Evolutionary conservation across 805 yeast genomes (phyloP), one percentile per base, ranked within the genome.

Genomic region (Starmerella geochares): DNA sequence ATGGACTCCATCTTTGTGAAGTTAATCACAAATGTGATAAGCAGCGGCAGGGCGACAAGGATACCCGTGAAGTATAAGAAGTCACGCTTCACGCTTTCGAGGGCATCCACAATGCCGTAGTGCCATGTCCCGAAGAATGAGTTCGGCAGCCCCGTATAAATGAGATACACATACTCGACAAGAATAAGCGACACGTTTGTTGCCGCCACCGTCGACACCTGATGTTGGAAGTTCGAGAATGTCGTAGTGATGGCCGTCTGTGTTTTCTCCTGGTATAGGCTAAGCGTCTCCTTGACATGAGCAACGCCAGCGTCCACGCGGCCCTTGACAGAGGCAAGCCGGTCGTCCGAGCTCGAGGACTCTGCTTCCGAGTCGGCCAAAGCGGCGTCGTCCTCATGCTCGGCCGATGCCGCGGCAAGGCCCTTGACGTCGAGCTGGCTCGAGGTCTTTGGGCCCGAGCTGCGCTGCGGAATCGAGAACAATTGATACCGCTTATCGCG

Each of bases 1-100:
- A 53, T 50, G 13, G 54, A 36, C 39, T 24, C 35, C 47, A 28
- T 32, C 46, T 53, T 49, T 24, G 68, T 60, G 58, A 67, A 68
- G 54, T 67, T 68, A 54, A 67, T 45, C 31, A 60, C 59, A 50
- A 54, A 61, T 11, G 68, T 51, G 24, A 48, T 16, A 14, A 54
- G 47, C 6, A 59, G 33, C 47, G 64, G 48, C 14, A 71, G 71
- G 10, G 62, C 31, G 17, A 65, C 49, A 24, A 60, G 47, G 7
- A 56, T 7, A 16, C 32, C 46, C 31, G 37, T 37, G 50, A 32
- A 46, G 14, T 23, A 14, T 21, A 32, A 8, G 31, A 19, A 4
- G 20, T 35, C 33, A n/a, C 9, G 24, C 20, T 32, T 21, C 16
- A 40, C 17, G 17, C 14, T 20, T 11, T 13, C 20, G 39, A 25